These are phyloP conservation scores for Microsporum canis DNA, from an alignment of 2,329 filamentous ascomycete species.

Conservation along the genomic window DNA sequence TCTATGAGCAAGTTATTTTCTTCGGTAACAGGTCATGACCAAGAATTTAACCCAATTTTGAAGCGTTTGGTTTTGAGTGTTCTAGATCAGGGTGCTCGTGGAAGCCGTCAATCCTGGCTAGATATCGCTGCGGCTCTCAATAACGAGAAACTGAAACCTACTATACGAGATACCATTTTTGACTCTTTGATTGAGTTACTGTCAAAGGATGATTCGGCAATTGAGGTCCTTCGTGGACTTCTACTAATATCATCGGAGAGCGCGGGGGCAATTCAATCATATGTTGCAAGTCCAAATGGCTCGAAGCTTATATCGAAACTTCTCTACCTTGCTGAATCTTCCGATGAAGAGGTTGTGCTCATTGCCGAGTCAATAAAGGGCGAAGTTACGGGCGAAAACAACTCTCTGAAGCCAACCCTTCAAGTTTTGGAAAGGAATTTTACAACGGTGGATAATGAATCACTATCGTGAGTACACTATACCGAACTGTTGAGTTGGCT, in stretches of 20 bases:
- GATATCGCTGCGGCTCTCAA: constrained; percentile 29
- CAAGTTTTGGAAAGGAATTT: constrained; percentile 44
- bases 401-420: constrained; percentile 37
- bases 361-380: constrained; percentile 26
- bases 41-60: constrained; percentile 26
- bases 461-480: constrained; percentile 34
- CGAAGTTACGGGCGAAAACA: constrained; percentile 28
- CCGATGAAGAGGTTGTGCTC: constrained; percentile 41
- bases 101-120: constrained; percentile 28
- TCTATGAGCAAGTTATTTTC: constrained; percentile 31
- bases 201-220: constrained; percentile 27
- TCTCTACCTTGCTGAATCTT: constrained; percentile 43
- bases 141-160: constrained; percentile 26
- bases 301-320: constrained; percentile 42
- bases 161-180: constrained; percentile 28
- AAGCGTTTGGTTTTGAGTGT: constrained; percentile 26
- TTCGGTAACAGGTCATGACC: constrained; percentile 28
- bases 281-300: constrained; percentile 36
- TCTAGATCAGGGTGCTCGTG: constrained; percentile 27
- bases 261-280: constrained; percentile 32
- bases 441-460: constrained; percentile 32
- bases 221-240: constrained; percentile 35
- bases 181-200: constrained; percentile 31
- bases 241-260: constrained; percentile 33
- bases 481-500: not conserved